Percentiles rank a stretch among this genome's conserved stretches.
Conservation (phyloP, 2,329 filamentous ascomycete genomes). For the Pseudonectria foliicola region DNA sequence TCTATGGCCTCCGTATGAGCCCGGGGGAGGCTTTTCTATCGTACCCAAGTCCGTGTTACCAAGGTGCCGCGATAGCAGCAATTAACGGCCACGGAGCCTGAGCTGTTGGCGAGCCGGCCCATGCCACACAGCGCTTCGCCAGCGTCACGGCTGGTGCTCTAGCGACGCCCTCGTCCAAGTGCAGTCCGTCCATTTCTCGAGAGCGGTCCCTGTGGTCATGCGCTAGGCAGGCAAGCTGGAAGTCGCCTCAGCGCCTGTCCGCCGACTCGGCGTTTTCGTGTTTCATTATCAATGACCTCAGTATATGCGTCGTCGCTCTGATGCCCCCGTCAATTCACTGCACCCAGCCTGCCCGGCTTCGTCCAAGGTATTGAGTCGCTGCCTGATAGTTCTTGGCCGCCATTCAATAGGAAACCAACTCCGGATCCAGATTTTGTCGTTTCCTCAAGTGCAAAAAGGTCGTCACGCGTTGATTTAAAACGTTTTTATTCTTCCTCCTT, state of each 20-base stretch:
- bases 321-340: too few species aligned
- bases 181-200: too few species aligned
- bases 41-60: neutral
- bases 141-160: neutral
- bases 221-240: too few species aligned
- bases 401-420: neutral
- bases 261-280: neutral
- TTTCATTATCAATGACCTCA: conserved; percentile 4
- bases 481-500: conserved; percentile 19
- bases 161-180: too few species aligned
- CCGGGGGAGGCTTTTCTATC: too few species aligned
- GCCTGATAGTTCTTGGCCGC: neutral
- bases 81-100: conserved; percentile 14
- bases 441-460: too few species aligned
- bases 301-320: conserved; percentile 1
- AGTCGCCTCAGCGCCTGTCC: too few species aligned
- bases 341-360: too few species aligned
- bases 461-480: too few species aligned
- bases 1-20: too few species aligned
- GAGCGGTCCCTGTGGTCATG: too few species aligned
- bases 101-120: neutral
- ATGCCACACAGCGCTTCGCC: conserved; percentile 6
- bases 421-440: neutral
- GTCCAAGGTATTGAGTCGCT: neutral
- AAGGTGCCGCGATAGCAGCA: conserved; percentile 22